These are phyloP conservation scores for Penicillium silybi DNA, from an alignment of 495 filamentous ascomycete species.

Conservation along the genomic window DNA sequence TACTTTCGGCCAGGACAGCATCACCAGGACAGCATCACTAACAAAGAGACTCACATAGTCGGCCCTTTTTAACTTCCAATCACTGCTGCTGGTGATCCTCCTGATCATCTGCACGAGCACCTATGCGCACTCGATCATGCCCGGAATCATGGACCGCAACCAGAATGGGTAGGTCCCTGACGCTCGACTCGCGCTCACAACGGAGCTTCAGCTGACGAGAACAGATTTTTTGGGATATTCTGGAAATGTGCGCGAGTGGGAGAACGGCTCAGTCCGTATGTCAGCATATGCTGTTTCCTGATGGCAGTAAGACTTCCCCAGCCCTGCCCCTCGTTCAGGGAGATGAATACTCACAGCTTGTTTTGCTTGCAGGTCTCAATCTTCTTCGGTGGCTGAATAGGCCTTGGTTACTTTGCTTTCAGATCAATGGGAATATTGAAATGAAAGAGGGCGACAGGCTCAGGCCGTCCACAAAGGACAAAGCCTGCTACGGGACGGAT, in stretches of 20 bases:
- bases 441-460: background rate
- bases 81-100: constrained; percentile 85
- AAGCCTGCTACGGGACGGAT: background rate
- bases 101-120: constrained; percentile 93
- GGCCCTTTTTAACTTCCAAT: constrained; percentile 97
- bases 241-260: constrained; percentile 96
- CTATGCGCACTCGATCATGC: constrained; percentile 87
- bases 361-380: constrained; percentile 34
- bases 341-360: constrained; percentile 5
- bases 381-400: constrained; percentile 38
- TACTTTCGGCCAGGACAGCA: constrained; percentile 3
- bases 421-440: background rate
- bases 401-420: background rate
- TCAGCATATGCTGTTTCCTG: constrained; percentile 86
- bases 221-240: constrained; percentile 80
- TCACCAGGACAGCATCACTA: constrained; percentile 9
- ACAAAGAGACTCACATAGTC: constrained; percentile 51
- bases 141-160: constrained; percentile 88
- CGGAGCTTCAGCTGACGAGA: constrained; percentile 3
- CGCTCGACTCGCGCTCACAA: background rate
- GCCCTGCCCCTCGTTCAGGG: background rate
- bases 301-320: constrained; percentile 74
- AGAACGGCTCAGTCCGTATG: constrained; percentile 91
- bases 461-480: background rate
- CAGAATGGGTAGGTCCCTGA: constrained; percentile 68